phyloP scores from a whole-genome alignment of 2,329 filamentous ascomycete species.

The Hypocrella siamensis region DNA sequence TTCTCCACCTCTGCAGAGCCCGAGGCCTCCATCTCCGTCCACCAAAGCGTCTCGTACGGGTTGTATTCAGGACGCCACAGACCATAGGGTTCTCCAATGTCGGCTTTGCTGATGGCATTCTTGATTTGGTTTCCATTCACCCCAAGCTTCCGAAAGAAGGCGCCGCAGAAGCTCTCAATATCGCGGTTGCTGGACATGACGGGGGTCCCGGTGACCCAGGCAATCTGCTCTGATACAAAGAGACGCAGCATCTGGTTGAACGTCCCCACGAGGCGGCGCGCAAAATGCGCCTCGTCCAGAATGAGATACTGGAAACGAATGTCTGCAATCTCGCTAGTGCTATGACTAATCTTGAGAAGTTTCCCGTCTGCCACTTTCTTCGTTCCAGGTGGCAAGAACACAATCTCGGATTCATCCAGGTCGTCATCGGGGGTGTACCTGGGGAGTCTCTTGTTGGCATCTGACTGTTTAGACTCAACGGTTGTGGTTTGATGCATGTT shows the following conservation, averaged over 20 bases:
- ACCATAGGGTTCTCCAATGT: neutral
- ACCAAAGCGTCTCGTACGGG: neutral
- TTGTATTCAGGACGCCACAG: neutral
- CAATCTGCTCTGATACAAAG: neutral
- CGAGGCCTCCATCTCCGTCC: neutral
- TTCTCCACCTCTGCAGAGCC: neutral
- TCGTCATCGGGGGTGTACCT: too few species aligned
- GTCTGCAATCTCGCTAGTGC: too few species aligned
- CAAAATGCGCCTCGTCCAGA: neutral
- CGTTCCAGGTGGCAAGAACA: too few species aligned
- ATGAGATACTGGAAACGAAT: constrained; percentile 2
- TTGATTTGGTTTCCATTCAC: neutral
- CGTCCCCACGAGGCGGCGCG: neutral
- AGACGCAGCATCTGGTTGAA: neutral
- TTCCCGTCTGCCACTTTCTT: too few species aligned
- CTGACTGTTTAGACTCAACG: too few species aligned
- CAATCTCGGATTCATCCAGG: too few species aligned
- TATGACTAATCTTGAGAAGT: too few species aligned
- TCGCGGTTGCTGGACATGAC: neutral
- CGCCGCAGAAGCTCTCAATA: neutral
- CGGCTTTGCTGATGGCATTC: neutral
- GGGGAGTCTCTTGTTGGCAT: too few species aligned
- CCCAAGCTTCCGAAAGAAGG: neutral
- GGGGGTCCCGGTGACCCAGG: neutral
- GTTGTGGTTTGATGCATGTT: too few species aligned